Evolutionary conservation across 148 eudicot genomes (phyloP), one percentile per base, ranked within the genome.

Genomic region (Chenopodium berlandieri): DNA sequence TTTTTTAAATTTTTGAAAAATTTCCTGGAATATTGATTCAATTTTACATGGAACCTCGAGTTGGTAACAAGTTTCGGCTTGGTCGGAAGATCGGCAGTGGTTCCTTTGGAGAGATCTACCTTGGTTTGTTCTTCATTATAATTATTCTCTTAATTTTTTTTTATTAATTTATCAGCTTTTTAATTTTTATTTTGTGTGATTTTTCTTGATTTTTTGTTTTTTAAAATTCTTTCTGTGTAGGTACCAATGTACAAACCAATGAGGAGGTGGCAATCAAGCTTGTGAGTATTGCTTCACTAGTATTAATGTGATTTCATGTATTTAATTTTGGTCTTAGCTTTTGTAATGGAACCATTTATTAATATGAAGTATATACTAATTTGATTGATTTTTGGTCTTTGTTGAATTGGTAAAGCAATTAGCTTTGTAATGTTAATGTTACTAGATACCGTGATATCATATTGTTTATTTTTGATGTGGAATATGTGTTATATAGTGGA

Each of bases 101-200:
- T 75, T 91, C 94, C 46, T 92, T 92, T 68, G 95, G 95, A 73
- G 95, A 92, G 93, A 92, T 92, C 93, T 89, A 92, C 77, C 90
- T 92, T 11, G 95, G 95, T 92, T 52, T 70, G 37, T 81, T 40
- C 20, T 67, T 58, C 2, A 25, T 47, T 46, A 46, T 13, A 68
- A 1, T 31, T 31, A 3, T 79, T 13, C 12, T 17, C 27, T 25
- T 25, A 20, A 1, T 40, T 22, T 30, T 37, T 10, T 37, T 5
- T 32, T 27, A n/a, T 66, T 48, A 34, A 31, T 32, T 14, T 37
- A 32, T 63, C 44, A 13, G 10, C 4, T 81, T 40, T 40, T 40
- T 40, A 5, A 40, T 40, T 0, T 40, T 47, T 22, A 30, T 56
- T 56, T 71, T 63, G 44, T 13, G 32, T 47, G 50, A 22, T 31